Evolutionary conservation across 2,329 filamentous ascomycete species (phyloP), one percentile per base, ranked within the genome.

Genomic region (Harringtonia lauricola): DNA sequence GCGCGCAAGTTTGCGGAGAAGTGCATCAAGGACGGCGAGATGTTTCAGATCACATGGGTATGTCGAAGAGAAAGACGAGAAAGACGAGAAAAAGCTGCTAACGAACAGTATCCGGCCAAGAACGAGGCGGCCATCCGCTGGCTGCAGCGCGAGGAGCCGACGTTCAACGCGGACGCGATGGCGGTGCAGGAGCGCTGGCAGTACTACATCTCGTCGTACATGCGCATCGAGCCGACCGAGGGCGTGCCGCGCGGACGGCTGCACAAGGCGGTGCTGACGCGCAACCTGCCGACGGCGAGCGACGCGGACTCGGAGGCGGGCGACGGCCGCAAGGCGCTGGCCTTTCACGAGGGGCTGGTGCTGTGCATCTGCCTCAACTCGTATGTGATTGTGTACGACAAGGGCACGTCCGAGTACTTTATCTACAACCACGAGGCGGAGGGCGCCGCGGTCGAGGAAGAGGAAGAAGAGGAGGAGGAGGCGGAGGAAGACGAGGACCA

Each of bases 171-270:
- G 56, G 86, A 94, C 52, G 87, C 95, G 52, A 82, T 95, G 68
- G 83, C 92, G 57, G 76, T 81, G 41, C 81, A 82, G 45, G 81
- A 87, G 49, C 74, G 79, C 33, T 98, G 92, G 92, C 86, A 90
- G 54, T 94, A 94, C 65, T 98, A 98, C 59, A 86, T 95, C 45
- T 89, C 90, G 17, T 88, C 89, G 0, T 96, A 85, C 62, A 85
- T 87, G 52, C 86, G 87, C 50, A 76, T 89, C 21, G 87, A 95
- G 56, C 85, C 86, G 2, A 98, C 92, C 0, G 86, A 92, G 62
- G 85, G 85, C 14, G 73, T 92, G 3, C 67, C 73, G 8, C 70
- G 80, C 40, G 71, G 72, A 7, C 76, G 74, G 39, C 71, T 87
- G 55, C 76, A 74, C 49, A 83, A 79, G 63, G 73, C 79, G 5